Base-by-base conservation (phyloP, 2,329 filamentous ascomycete genomes). In the Pseudofabraea citricarpa region DNA sequence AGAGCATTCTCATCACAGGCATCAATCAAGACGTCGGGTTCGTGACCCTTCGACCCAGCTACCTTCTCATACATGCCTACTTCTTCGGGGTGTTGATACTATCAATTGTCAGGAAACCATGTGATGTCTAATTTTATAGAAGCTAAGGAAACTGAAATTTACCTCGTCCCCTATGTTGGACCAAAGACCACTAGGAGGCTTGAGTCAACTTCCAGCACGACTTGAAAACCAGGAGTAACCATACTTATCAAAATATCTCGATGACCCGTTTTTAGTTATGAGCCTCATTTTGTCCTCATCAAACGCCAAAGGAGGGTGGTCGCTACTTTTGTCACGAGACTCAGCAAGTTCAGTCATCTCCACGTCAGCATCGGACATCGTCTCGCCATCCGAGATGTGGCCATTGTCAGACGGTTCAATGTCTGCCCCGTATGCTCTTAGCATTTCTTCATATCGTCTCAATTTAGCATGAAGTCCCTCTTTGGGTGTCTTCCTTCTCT, bases 101-200 rank as follows among this genome's bases (percentile, higher is more conserved):
- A 15, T 23, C n/a, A 22, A 36, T 37, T 27, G 26, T 54, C 44
- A 46, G 33, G 27, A 36, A 40, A 44, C 12, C 5, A 23, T 21
- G 4, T 4, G 20, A 16, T n/a, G n/a, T n/a, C n/a, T n/a, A n/a
- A n/a, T 23, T 33, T 15, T 6, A 20, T 6, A 22, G 8, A 12
- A 20, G 23, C 24, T 15, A 3, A 36, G 20, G 16, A 20, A 36
- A 4, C 29, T 35, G 15, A 31, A n/a, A 36, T 54, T 49, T 47
- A 62, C 60, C 47, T 59, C 53, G 35, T 61, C 54, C 26, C 55
- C 60, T 46, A 63, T 33, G 36, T 53, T 55, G 29, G 55, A 52
- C 57, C 57, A 62, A 33, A 54, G 49, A 20, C 52, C 38, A 50
- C 58, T 60, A 43, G 12, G 21, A 29, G 21, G 37, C 46, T 40